These are phyloP conservation scores for Fraxinus angustifolia DNA, from an alignment of 305 asterid species.

Conservation along the genomic window DNA sequence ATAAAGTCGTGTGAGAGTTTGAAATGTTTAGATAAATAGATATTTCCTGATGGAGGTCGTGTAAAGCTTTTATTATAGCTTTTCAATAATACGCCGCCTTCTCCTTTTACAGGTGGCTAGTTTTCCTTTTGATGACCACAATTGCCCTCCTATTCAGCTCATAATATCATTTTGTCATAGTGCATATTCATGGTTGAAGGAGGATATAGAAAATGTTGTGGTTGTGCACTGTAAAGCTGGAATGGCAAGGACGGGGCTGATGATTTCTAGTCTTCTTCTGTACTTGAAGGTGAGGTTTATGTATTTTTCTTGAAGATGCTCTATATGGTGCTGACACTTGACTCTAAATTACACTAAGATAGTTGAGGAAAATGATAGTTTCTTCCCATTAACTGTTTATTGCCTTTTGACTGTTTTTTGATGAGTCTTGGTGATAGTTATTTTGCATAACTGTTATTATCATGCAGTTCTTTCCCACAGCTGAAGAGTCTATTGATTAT, in stretches of 20 bases:
- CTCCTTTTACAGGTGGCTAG: conserved; percentile 67
- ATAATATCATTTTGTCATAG: conserved; percentile 90
- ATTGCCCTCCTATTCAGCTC: conserved; percentile 96
- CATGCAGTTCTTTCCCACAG: conserved; percentile 93
- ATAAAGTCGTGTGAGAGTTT: background rate
- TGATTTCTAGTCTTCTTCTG: conserved; percentile 96
- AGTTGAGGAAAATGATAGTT: background rate
- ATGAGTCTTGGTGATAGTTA: conserved; percentile 8
- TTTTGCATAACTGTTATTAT: conserved; percentile 19
- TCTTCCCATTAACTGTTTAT: background rate
- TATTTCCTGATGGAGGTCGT: background rate
- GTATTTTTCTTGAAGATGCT: background rate
- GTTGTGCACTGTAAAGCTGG: conserved; percentile 99
- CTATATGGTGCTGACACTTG: background rate
- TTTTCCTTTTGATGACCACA: conserved; percentile 97
- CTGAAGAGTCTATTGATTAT: conserved; percentile 92
- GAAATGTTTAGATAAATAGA: background rate
- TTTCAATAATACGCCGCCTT: background rate
- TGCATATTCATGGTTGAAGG: conserved; percentile 99
- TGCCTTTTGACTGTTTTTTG: background rate
- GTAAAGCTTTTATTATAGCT: conserved; percentile 3
- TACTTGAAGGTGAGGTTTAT: conserved; percentile 62
- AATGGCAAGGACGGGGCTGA: conserved; percentile 99
- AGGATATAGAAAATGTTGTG: conserved; percentile 95
- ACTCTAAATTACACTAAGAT: background rate